These are phyloP conservation scores for Cystobasidium tubakii DNA, from an alignment of 768 basidiomycete species.

Conservation along the genomic window DNA sequence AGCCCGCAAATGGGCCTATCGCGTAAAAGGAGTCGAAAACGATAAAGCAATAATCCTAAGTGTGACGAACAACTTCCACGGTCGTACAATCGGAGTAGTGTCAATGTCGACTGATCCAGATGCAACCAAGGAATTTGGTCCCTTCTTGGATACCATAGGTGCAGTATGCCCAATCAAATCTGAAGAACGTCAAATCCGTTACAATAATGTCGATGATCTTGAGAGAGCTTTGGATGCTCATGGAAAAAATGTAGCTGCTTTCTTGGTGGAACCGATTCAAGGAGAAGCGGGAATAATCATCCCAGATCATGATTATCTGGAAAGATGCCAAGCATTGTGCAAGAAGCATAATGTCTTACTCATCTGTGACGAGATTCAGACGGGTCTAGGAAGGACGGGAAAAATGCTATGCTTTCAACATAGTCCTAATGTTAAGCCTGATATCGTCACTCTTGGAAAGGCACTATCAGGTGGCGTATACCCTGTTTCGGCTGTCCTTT, in stretches of 20 bases:
- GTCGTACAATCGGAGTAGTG: slow-evolving; percentile 58
- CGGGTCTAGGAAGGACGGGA: slow-evolving; percentile 86
- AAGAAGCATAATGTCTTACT: slow-evolving; percentile 83
- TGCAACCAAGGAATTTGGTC: slow-evolving; percentile 77
- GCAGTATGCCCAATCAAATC: slow-evolving; percentile 58
- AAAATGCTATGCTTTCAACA: slow-evolving; percentile 88
- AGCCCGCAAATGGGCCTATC: slow-evolving; percentile 93
- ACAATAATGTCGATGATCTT: slow-evolving; percentile 75
- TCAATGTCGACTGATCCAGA: slow-evolving; percentile 96
- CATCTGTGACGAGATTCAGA: slow-evolving; percentile 98
- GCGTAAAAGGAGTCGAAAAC: slow-evolving; percentile 70
- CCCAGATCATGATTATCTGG: slow-evolving; percentile 78
- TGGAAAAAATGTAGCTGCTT: slow-evolving; percentile 78
- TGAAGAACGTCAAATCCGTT: slow-evolving; percentile 58
- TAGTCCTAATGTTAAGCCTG: slow-evolving; percentile 72
- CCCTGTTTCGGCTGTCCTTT: slow-evolving; percentile 90
- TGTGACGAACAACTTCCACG: slow-evolving; percentile 90
- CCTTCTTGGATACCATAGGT: slow-evolving; percentile 78
- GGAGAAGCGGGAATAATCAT: slow-evolving; percentile 73
- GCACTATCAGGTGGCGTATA: slow-evolving; percentile 96
- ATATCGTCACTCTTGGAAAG: slow-evolving; percentile 88
- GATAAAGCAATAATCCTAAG: slow-evolving; percentile 80
- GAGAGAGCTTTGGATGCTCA: slow-evolving; percentile 70
- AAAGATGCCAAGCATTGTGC: slow-evolving; percentile 71
- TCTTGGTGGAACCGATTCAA: slow-evolving; percentile 95